A percentile compares a stretch with the other conserved stretches of the same genome.
Conservation (phyloP, 345 rosid genomes). For the Heritiera littoralis region DNA sequence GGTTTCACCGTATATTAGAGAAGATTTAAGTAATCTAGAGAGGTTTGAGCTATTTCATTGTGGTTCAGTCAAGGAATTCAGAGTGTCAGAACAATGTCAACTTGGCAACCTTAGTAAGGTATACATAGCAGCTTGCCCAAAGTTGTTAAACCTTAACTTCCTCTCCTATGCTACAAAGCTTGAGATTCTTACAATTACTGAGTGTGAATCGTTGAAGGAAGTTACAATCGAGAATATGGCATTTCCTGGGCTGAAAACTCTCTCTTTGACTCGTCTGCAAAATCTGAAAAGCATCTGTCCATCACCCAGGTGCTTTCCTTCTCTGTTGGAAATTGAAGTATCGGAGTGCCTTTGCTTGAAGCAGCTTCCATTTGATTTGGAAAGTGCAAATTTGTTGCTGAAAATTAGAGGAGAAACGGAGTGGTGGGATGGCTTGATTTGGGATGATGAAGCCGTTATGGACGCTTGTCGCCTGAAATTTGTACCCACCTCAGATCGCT, state of each 20-base stretch:
- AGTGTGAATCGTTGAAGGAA: background rate
- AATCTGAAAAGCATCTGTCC: slow-evolving; percentile 19
- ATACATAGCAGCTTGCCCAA: background rate
- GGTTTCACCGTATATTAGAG: background rate
- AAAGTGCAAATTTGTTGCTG: slow-evolving; percentile 13
- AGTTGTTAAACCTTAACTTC: background rate
- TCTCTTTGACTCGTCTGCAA: background rate
- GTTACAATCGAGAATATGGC: background rate
- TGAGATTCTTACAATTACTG: background rate
- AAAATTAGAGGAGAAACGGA: background rate
- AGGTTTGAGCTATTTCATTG: background rate
- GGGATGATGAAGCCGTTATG: slow-evolving; percentile 28
- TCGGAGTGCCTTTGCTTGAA: slow-evolving; percentile 9
- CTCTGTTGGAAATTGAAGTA: background rate
- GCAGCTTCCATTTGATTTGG: slow-evolving; percentile 21
- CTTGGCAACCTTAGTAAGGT: background rate
- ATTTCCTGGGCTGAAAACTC: background rate
- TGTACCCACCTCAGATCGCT: background rate
- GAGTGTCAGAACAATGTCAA: background rate
- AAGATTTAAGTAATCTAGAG: slow-evolving; percentile 5
- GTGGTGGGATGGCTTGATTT: slow-evolving; percentile 30
- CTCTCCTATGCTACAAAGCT: slow-evolving; percentile 1
- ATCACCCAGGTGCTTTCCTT: slow-evolving; percentile 19
- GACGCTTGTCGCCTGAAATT: slow-evolving; percentile 11
- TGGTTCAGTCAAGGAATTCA: background rate